These are phyloP conservation scores for Phialophora macrospora DNA, from an alignment of 2,329 filamentous ascomycete species.

Conservation along the genomic window DNA sequence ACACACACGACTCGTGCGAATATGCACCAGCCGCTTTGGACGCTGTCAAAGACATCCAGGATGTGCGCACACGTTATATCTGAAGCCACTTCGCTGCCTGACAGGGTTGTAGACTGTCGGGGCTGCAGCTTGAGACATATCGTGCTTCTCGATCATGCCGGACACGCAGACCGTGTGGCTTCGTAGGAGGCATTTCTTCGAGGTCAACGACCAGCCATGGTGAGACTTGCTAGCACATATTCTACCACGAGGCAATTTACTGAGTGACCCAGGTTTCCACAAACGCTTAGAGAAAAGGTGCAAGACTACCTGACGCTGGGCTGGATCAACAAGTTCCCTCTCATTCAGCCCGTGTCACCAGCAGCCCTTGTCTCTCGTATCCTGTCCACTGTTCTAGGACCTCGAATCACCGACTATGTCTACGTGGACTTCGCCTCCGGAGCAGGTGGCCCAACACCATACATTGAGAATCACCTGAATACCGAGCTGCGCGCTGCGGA, in stretches of 20 bases:
- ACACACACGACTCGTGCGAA: background rate
- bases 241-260: slow-evolving; percentile 16
- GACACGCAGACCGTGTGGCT: slow-evolving; percentile 21
- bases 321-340: slow-evolving; percentile 66
- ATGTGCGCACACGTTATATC: slow-evolving; percentile 5
- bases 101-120: slow-evolving; percentile 8
- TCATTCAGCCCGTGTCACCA: slow-evolving; percentile 63
- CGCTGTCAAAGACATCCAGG: background rate
- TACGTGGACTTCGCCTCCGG: slow-evolving; percentile 79
- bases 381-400: slow-evolving; percentile 59
- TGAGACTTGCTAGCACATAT: slow-evolving; percentile 43
- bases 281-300: slow-evolving; percentile 61
- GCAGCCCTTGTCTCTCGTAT: slow-evolving; percentile 65
- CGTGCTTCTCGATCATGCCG: slow-evolving; percentile 1
- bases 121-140: background rate
- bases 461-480: slow-evolving; percentile 66
- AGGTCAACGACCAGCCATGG: slow-evolving; percentile 71
- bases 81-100: background rate
- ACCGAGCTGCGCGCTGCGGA: slow-evolving; percentile 38
- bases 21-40: background rate
- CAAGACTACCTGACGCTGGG: slow-evolving; percentile 68
- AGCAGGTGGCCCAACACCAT: slow-evolving; percentile 71
- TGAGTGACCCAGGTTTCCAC: slow-evolving; percentile 61
- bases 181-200: slow-evolving; percentile 60
- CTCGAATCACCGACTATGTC: slow-evolving; percentile 58